Evolutionary conservation across 192 early-diverging fungal genomes (phyloP), one percentile per base, ranked within the genome.

Genomic region (Rhizophagus sp.): DNA sequence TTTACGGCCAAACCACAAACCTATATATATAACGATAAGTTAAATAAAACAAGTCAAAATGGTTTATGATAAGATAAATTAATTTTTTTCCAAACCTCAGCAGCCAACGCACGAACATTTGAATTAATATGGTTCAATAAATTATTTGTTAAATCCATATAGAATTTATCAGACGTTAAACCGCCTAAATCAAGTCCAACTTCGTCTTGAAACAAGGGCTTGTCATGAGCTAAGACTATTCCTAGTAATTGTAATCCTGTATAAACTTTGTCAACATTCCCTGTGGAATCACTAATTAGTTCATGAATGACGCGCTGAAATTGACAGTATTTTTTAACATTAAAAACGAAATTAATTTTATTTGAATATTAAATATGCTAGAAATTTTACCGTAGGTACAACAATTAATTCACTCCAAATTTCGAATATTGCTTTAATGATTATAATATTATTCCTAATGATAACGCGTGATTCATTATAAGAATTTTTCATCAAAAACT

Each of bases 401-500:
- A 90, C 85, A 9, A 91, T 87, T 4, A 89, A 79, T 12, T 74
- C 78, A 17, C 83, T 82, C 90, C 91, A 95, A 47, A 85, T 88
- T 72, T 95, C 91, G 69, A 94, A 87, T 10, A 92, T 83, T 19
- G 83, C 81, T 36, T 89, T 88, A 67, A 95, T 83, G 11, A 91
- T 75, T 36, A 89, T 83, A 57, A 93, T 81, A 78, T 93, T 92
- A 69, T 87, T 90, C 19, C 87, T 24, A 22, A 83, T 63, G n/a
- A 87, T 81, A 15, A 64, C 41, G 0, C 81, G 57, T 13, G 79
- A 75, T 27, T 86, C 82, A 78, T 86, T 81, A 57, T 83, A 79
- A 17, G 85, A 78, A 71, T 88, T 73, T 36, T 79, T 83, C 84
- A 88, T 87, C 57, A 90, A 78, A 72, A 86, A 88, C 57, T 50